A percentile compares a stretch with the other conserved stretches of the same genome.
phyloP scores from a whole-genome alignment of 371 early-diverging fungal genomes.

The Mucor racemosus region DNA sequence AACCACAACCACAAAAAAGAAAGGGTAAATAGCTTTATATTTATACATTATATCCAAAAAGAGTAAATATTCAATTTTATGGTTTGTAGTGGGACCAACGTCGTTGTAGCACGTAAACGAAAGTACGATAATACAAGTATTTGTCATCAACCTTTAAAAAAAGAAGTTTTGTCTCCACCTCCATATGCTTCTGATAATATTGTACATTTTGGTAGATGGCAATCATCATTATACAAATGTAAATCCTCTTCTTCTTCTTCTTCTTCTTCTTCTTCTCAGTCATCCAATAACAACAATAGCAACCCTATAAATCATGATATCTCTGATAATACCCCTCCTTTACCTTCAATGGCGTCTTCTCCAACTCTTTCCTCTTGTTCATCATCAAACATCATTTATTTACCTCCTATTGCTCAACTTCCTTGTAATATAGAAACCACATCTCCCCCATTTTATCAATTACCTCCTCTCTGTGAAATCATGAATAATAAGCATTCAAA shows the following conservation, averaged over 20 bases:
- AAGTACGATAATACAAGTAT: conserved; percentile 8
- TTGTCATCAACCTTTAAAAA: neutral
- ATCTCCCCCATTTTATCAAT: neutral
- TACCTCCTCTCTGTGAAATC: conserved; percentile 9
- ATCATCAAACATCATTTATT: neutral
- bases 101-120: conserved; percentile 10
- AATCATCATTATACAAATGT: neutral
- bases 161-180: conserved; percentile 8
- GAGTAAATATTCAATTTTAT: conserved; percentile 1
- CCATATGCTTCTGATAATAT: conserved; percentile 17
- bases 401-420: neutral
- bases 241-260: neutral
- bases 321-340: neutral
- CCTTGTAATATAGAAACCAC: neutral
- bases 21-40: neutral
- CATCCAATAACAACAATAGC: neutral
- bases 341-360: conserved; percentile 2
- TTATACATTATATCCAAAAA: conserved; percentile 9
- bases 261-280: neutral
- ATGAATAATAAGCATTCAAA: conserved; percentile 8
- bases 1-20: neutral
- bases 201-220: conserved; percentile 21
- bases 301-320: neutral
- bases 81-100: conserved; percentile 8
- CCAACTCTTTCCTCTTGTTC: conserved; percentile 1